Base-by-base conservation (phyloP, 176 grass and related monocot genomes). In the Eragrostis curvula region DNA sequence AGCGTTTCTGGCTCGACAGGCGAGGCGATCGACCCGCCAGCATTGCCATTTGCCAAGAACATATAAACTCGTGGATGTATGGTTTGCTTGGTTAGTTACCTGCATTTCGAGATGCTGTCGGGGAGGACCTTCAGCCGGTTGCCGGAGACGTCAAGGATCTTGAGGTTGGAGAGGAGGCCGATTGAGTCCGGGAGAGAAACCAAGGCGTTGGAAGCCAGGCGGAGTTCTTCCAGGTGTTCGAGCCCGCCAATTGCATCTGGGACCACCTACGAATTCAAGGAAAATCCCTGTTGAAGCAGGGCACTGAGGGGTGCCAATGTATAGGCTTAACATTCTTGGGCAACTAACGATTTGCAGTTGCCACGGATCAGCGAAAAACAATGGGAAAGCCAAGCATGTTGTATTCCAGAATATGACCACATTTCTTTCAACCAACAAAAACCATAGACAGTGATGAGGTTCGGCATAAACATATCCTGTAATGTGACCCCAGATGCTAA, bases 21-120 rank as follows among this genome's bases (percentile, higher is more conserved):
- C 53, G 53, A 25, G 16, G 30, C 17, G 18, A 51, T 79, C 13
- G 0, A 44, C 2, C 10, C 13, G 21, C 7, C 8, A 20, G 24
- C 50, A 30, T 27, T 12, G 24, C 11, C 18, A 39, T n/a, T 27
- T 12, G 24, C 11, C 18, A 39, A 24, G 48, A 58, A 6, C 36
- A 63, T 71, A 23, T 1, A 32, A 60, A 51, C 16, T 63, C 11
- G 12, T 75, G 11, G 16, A 32, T 12, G 6, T 20, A 30, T 58
- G 57, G 10, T 18, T 63, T 36, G 36, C 47, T 27, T 9, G 8
- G 18, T 85, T 49, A 1, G 6, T 52, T 73, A 94, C 95, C 92
- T 93, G 90, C 92, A 97, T 68, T 94, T 92, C 6, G 91, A 79
- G 82, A 97, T 94, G 83, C 88, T 94, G 81, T 97, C 87, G 12